Base-by-base conservation (phyloP, 2,329 filamentous ascomycete genomes). In the Penicillium sp. region DNA sequence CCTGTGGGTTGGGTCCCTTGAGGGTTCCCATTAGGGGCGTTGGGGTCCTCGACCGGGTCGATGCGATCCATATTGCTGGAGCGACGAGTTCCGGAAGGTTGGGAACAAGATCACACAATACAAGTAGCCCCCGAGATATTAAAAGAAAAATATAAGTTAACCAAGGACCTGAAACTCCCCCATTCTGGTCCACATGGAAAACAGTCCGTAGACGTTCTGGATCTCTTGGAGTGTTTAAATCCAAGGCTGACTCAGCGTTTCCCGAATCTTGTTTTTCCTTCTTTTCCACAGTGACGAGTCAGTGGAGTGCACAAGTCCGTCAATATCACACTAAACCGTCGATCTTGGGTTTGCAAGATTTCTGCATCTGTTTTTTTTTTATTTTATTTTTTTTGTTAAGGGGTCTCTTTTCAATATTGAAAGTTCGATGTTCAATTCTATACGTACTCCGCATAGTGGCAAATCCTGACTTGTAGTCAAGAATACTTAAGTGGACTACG, bases 21-120 rank as follows among this genome's bases (percentile, higher is more conserved):
- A 47, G 58, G 51, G 56, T 53, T 57, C 29, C 35, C 58, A 41
- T 42, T 45, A 35, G 38, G 49, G 41, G 54, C 42, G 38, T 57
- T 45, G 12, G 29, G 61, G 57, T 68, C 69, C 51, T 65, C 68
- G 36, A 63, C 64, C 38, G 66, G 63, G 63, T 76, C 75, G 62
- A 76, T 76, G 61, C 60, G 73, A 71, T 77, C 73, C 74, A 77
- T 76, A 58, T 51, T 44, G 50, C 17, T 54, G 62, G 53, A 44
- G 39, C 35, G 23, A 42, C 25, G 17, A n/a, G 31, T 35, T 27
- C 38, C 31, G 33, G 23, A 12, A 45, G 38, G 12, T 31, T 21
- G 19, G 19, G 25, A 25, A n/a, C 36, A 33, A 23, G 17, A 43
- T 27, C 39, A 29, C 19, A 31, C n/a, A 45, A 33, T 15, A 45